Percentiles rank a stretch among this genome's conserved stretches.
Evolutionary conservation across 2,329 filamentous ascomycete species (phyloP).

Genomic region (Colletotrichum sp.): DNA sequence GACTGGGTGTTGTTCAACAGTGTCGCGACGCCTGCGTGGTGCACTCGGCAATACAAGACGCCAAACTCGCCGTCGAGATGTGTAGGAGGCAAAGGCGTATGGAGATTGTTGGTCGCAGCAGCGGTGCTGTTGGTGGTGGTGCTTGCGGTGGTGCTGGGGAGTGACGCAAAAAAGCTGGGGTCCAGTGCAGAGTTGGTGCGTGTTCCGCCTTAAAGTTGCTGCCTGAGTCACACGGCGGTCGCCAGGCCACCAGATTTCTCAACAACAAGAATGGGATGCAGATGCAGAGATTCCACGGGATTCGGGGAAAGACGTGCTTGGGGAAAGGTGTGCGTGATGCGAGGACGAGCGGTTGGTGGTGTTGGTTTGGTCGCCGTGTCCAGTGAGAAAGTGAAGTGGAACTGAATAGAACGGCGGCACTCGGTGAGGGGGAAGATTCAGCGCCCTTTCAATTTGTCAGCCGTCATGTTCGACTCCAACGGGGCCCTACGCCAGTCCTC

Average conservation of each 20-base stretch:
- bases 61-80: not conserved
- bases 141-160: not conserved
- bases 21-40: not conserved
- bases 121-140: not conserved
- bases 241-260: not conserved
- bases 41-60: not conserved
- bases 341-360: not conserved
- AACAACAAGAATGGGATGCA: not conserved
- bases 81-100: not conserved
- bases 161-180: slow-evolving; percentile 19
- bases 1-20: not conserved
- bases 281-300: slow-evolving; percentile 2
- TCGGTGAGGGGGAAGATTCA: slow-evolving; percentile 22
- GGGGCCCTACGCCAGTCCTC: not conserved
- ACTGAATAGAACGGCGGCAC: slow-evolving; percentile 10
- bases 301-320: slow-evolving; percentile 12
- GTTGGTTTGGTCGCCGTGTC: not conserved
- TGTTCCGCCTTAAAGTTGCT: slow-evolving; percentile 31
- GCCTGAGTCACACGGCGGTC: slow-evolving; percentile 33
- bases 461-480: not conserved
- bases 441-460: slow-evolving; percentile 23
- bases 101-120: not conserved
- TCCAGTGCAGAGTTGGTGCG: slow-evolving; percentile 22
- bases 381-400: slow-evolving; percentile 9
- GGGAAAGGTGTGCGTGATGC: slow-evolving; percentile 4